Evolutionary conservation across 2,329 filamentous ascomycete species (phyloP), one percentile per base, ranked within the genome.

Genomic region (Neopestalotiopsis sp.): DNA sequence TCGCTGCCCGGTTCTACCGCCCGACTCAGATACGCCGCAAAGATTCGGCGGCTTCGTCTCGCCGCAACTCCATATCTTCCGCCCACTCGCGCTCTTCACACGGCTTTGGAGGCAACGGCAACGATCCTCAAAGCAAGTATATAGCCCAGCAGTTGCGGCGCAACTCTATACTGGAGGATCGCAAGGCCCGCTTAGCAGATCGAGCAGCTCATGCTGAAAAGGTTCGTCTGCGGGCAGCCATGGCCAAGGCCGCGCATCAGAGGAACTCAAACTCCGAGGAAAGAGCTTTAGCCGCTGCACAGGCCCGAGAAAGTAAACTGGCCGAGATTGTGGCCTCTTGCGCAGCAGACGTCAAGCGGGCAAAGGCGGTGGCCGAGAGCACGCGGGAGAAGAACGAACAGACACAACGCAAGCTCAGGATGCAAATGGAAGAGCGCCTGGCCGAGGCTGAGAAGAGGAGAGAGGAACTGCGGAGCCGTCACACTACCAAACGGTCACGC

Each of bases 201-300:
- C 86, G 93, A 68, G 93, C 93, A 34, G 92, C 92, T 7, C 93
- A 96, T 79, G 93, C 92, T 28, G 93, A 96, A 79, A 94, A 95
- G 78, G 93, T 96, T 17, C 90, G 93, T 65, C 81, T 94, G 70
- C 88, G 92, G 45, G 93, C 93, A 58, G 92, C 92, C 10, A 79
- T 92, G 68, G 92, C 90, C 69, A 94, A 94, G 80, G 90, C 92
- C 2, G 86, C 89, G 6, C 88, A 90, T 2, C 84, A 87, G 24
- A 89, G 91, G 72, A 88, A 83, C 40, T 89, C 88, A 2, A 86
- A 90, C 67, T 92, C 90, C 59, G 93, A 95, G 78, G 92, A 95
- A 79, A 86, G 91, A 65, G 92, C 93, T 3, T 81, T 94, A 69
- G 93, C 93, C 5, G 93, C 93, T 4, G 90, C 94, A 71, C 88